phyloP scores from a whole-genome alignment of 1,284 basidiomycete genomes.

The Chondrostereum purpureum region DNA sequence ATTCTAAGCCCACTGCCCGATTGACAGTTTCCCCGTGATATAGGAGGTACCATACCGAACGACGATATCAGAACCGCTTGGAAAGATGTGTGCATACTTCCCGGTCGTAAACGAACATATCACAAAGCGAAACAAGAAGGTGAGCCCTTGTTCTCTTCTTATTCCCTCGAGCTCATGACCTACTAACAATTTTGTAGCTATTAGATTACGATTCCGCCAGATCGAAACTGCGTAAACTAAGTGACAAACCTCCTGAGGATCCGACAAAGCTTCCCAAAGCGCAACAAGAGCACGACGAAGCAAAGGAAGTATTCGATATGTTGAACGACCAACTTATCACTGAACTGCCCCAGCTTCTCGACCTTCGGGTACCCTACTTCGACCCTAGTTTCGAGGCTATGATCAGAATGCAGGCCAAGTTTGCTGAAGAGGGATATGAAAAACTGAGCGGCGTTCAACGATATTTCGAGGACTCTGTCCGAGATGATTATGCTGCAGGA shows the following conservation, averaged over 20 bases:
- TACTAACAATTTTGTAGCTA: constrained; percentile 43
- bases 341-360: constrained; percentile 90
- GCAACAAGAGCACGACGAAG: constrained; percentile 92
- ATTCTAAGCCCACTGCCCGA: not conserved
- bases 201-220: constrained; percentile 94
- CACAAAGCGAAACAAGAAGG: constrained; percentile 94
- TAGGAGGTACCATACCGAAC: constrained; percentile 93
- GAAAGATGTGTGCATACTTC: constrained; percentile 95
- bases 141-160: constrained; percentile 22
- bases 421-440: constrained; percentile 97
- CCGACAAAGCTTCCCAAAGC: constrained; percentile 86
- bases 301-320: constrained; percentile 88
- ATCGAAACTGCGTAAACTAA: constrained; percentile 81
- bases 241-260: constrained; percentile 93
- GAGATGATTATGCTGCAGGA: constrained; percentile 96
- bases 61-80: constrained; percentile 91
- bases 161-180: not conserved
- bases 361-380: constrained; percentile 94
- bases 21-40: not conserved
- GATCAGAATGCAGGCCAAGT: constrained; percentile 96
- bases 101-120: constrained; percentile 93
- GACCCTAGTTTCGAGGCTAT: constrained; percentile 99
- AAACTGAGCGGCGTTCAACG: constrained; percentile 95
- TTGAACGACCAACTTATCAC: constrained; percentile 89
- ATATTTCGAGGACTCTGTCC: constrained; percentile 85